Conservation (phyloP, 306 rosid species). For the Dicorynia guianensis region DNA sequence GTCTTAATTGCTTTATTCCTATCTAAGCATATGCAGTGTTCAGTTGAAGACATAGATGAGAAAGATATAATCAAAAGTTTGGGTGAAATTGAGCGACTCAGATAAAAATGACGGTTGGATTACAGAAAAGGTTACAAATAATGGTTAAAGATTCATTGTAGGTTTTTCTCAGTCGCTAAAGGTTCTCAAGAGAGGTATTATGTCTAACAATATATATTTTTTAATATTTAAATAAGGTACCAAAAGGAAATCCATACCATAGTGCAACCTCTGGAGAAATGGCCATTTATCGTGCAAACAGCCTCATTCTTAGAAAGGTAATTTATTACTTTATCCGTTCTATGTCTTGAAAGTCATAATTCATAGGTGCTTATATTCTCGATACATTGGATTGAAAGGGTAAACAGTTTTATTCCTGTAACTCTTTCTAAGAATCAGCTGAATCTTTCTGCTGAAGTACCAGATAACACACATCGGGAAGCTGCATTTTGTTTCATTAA, state of each 20-base stretch:
- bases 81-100: conserved; percentile 22
- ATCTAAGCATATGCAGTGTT: conserved; percentile 11
- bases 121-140: conserved; percentile 17
- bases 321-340: conserved; percentile 6
- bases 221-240: conserved; percentile 63
- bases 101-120: conserved; percentile 34
- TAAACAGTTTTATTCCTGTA: not conserved
- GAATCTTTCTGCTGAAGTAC: conserved; percentile 6
- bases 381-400: not conserved
- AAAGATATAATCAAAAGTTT: conserved; percentile 19
- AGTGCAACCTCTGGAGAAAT: conserved; percentile 99
- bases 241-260: conserved; percentile 97
- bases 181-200: conserved; percentile 25
- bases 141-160: conserved; percentile 3
- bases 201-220: conserved; percentile 39
- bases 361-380: not conserved
- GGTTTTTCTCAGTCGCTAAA: conserved; percentile 14
- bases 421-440: not conserved
- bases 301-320: conserved; percentile 82
- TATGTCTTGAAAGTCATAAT: conserved; percentile 20
- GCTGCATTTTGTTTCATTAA: not conserved
- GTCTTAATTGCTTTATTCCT: conserved; percentile 20
- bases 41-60: conserved; percentile 14
- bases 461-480: not conserved
- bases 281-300: conserved; percentile 82